phyloP scores from a whole-genome alignment of 495 filamentous ascomycete species.

The Parathielavia appendiculata region DNA sequence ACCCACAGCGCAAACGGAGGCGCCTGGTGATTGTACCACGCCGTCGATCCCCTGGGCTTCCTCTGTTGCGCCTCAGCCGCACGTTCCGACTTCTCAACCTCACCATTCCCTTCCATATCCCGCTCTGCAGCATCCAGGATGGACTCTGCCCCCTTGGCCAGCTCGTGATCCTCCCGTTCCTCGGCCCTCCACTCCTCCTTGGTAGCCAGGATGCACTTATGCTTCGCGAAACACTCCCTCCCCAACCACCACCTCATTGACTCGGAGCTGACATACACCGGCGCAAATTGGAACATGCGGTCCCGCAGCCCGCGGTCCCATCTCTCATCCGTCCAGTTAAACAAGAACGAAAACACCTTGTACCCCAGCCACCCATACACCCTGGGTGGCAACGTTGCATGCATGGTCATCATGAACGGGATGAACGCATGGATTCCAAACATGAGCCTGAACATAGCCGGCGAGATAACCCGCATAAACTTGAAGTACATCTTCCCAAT shows the following conservation, averaged over 20 bases:
- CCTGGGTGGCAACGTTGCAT: constrained; percentile 53
- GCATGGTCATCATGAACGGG: constrained; percentile 89
- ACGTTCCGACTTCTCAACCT: constrained; percentile 4
- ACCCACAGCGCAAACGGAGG: constrained; percentile 92
- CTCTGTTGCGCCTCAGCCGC: constrained; percentile 20
- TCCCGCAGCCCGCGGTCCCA: constrained; percentile 80
- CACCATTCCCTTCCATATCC: constrained; percentile 13
- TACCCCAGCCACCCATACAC: constrained; percentile 87
- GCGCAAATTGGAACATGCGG: constrained; percentile 87
- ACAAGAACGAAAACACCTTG: constrained; percentile 82
- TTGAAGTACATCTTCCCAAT: constrained; percentile 87
- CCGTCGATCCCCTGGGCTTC: constrained; percentile 42
- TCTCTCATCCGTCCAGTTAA: constrained; percentile 78
- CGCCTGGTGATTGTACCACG: constrained; percentile 77
- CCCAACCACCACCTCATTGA: constrained; percentile 97
- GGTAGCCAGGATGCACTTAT: constrained; percentile 85
- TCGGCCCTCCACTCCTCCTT: constrained; percentile 60
- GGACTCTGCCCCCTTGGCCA: constrained; percentile 10
- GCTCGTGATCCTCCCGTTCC: constrained; percentile 50
- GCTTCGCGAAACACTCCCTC: constrained; percentile 80
- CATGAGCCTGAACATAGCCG: constrained; percentile 67
- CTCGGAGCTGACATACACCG: constrained; percentile 85
- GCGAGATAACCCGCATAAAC: constrained; percentile 79
- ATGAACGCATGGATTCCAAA: constrained; percentile 97
- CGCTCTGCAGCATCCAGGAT: constrained; percentile 16